These are phyloP conservation scores for Pythium apleroticum DNA, from an alignment of 352 stramenopile genomes.

Conservation along the genomic window DNA sequence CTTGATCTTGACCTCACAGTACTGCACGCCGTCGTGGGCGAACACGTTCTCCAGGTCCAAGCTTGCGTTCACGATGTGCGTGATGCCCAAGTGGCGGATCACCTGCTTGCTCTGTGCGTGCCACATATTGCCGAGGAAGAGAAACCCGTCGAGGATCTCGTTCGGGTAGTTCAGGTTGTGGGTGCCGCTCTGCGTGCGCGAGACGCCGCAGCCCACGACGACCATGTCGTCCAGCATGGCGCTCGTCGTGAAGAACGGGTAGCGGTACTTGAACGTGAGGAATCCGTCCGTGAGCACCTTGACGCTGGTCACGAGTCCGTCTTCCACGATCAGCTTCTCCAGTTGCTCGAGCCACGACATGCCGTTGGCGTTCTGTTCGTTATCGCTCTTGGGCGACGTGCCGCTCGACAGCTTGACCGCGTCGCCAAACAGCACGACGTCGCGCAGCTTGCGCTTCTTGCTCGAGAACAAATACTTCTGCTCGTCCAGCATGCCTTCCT, in stretches of 20 bases:
- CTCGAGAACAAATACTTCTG: slow-evolving; percentile 66
- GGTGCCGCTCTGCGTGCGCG: slow-evolving; percentile 76
- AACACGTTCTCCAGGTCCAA: slow-evolving; percentile 80
- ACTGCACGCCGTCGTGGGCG: slow-evolving; percentile 60
- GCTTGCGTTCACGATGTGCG: slow-evolving; percentile 83
- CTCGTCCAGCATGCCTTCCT: slow-evolving; percentile 55
- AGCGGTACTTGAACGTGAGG: slow-evolving; percentile 81
- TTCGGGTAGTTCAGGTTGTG: slow-evolving; percentile 90
- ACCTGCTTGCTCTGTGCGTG: slow-evolving; percentile 80
- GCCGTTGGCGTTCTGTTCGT: slow-evolving; percentile 8
- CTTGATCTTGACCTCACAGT: slow-evolving; percentile 82
- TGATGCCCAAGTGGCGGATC: slow-evolving; percentile 78
- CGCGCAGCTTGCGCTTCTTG: slow-evolving; percentile 77
- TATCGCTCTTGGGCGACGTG: slow-evolving; percentile 20
- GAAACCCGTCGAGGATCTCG: slow-evolving; percentile 83
- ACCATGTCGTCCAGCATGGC: slow-evolving; percentile 62
- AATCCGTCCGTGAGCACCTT: slow-evolving; percentile 80
- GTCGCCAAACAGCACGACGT: slow-evolving; percentile 81
- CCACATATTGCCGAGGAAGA: slow-evolving; percentile 90
- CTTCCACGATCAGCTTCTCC: slow-evolving; percentile 64
- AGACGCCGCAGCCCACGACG: slow-evolving; percentile 40
- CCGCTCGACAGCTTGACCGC: slow-evolving; percentile 42
- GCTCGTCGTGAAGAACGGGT: slow-evolving; percentile 82
- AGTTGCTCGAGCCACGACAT: slow-evolving; percentile 59
- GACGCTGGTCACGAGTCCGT: slow-evolving; percentile 74